Percentiles rank a stretch among this genome's conserved stretches.
Conservation (phyloP, 805 yeast species). For the Saccharomycopsis fodiens region DNA sequence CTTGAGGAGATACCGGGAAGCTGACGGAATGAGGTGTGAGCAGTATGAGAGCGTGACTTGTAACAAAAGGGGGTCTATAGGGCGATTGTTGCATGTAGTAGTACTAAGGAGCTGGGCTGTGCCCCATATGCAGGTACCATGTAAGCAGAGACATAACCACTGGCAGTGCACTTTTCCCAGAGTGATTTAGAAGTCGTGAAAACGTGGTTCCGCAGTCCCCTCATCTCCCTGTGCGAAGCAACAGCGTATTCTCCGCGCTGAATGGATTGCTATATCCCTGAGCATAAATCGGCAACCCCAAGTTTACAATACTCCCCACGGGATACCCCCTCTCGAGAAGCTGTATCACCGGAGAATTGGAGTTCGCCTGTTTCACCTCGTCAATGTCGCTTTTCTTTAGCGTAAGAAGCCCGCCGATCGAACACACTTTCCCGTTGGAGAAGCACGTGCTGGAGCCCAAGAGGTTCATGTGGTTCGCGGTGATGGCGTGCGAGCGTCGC, state of each 20-base stretch:
- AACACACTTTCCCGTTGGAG: conserved; percentile 1
- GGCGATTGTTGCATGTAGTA: too few species aligned
- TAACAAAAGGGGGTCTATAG: too few species aligned
- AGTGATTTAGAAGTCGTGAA: too few species aligned
- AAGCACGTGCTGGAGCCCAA: not conserved
- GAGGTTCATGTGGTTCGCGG: not conserved
- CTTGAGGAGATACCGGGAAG: too few species aligned
- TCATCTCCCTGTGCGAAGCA: not conserved
- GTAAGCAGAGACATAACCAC: too few species aligned
- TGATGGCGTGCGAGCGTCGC: not conserved
- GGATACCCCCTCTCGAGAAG: conserved; percentile 3
- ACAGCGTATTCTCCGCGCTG: not conserved
- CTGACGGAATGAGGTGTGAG: too few species aligned
- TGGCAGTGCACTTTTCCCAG: too few species aligned
- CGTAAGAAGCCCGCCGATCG: conserved; percentile 2
- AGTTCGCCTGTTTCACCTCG: not conserved
- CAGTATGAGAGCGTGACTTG: too few species aligned
- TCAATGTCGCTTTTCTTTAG: not conserved
- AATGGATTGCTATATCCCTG: conserved; percentile 5
- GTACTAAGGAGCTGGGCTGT: too few species aligned
- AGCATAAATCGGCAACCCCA: conserved; percentile 5
- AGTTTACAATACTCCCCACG: not conserved
- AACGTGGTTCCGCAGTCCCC: too few species aligned
- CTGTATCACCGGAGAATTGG: not conserved
- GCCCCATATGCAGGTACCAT: too few species aligned